Evolutionary conservation across 2,329 filamentous ascomycete genomes (phyloP), one percentile per base, ranked within the genome.

Genomic region (Decorospora gaudefroyi): DNA sequence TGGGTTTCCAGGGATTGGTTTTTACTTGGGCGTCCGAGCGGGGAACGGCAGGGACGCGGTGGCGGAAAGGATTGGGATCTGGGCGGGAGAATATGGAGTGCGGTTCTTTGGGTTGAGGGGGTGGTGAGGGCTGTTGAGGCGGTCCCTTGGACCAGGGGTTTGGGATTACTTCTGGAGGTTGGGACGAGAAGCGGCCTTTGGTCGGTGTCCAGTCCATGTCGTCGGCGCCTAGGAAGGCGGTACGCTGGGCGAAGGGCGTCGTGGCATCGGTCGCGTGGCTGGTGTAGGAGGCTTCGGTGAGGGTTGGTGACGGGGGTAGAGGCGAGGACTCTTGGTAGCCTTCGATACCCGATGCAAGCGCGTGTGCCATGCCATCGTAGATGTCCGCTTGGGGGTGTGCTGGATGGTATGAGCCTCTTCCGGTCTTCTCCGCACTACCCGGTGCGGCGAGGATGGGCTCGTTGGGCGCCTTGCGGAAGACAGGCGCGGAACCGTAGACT

Each of bases 191-290:
- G 26, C 52, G 52, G 8, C 49, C 45, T 31, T 34, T 47, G 8
- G 82, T 82, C 0, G 85, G 84, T 2, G 83, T 80, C 83, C 86
- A 89, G 60, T 90, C 87, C 87, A 91, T 90, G 42, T 79, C 78
- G 26, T 86, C 80, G 1, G 72, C 73, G 12, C 52, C 49, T 13
- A 53, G 42, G 17, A 51, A 51, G 15, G 31, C 36, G 46, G 37
- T 42, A 28, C 46, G 41, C 30, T 46, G 41, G 4, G 36, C 28
- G 21, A 52, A 57, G 6, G 61, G 59, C 1, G 64, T 65, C 8
- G 57, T 61, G 42, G 46, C 57, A 5, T 63, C 59, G 19, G 55
- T 67, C 17, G 55, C 55, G 41, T 61, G 42, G 7, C 57, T 59
- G 0, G 53, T 51, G 15, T 56, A 48, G 7, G 64, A 65, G 3